Conservation (phyloP, 2,329 filamentous ascomycete species). For the Fusarium lateritium region DNA sequence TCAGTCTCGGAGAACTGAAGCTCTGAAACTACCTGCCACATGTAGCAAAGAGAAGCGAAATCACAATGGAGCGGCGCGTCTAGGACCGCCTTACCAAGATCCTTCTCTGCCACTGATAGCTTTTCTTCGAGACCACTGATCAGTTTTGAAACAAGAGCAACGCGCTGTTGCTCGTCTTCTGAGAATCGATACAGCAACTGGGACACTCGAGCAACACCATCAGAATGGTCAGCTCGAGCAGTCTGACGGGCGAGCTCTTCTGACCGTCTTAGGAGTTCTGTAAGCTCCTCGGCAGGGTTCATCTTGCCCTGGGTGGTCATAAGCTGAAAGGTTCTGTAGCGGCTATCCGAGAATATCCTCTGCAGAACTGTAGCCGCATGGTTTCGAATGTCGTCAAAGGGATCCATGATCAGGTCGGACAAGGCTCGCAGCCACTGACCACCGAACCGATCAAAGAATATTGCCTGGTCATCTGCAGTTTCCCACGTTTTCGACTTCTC, state of each 20-base stretch:
- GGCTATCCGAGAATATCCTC: constrained; percentile 61
- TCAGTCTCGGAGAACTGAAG: constrained; percentile 57
- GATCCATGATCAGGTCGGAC: constrained; percentile 86
- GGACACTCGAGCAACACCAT: constrained; percentile 86
- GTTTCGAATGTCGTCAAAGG: constrained; percentile 91
- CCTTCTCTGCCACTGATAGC: constrained; percentile 71
- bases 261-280: constrained; percentile 65
- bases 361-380: constrained; percentile 66
- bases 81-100: constrained; percentile 77
- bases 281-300: constrained; percentile 55
- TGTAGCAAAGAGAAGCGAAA: constrained; percentile 75
- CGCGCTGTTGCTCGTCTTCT: constrained; percentile 57
- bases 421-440: constrained; percentile 73
- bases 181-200: constrained; percentile 77
- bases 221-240: constrained; percentile 90
- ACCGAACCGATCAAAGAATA: constrained; percentile 62
- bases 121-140: constrained; percentile 75
- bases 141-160: constrained; percentile 70
- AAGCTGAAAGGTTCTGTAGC: constrained; percentile 51
- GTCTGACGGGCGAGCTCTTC: constrained; percentile 75
- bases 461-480: constrained; percentile 56
- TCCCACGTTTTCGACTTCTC: constrained; percentile 63
- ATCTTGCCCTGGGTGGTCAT: constrained; percentile 23
- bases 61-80: constrained; percentile 78
- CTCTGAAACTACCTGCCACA: constrained; percentile 66